These are phyloP conservation scores for Astraeus odoratus DNA, from an alignment of 768 basidiomycete species.

Conservation along the genomic window DNA sequence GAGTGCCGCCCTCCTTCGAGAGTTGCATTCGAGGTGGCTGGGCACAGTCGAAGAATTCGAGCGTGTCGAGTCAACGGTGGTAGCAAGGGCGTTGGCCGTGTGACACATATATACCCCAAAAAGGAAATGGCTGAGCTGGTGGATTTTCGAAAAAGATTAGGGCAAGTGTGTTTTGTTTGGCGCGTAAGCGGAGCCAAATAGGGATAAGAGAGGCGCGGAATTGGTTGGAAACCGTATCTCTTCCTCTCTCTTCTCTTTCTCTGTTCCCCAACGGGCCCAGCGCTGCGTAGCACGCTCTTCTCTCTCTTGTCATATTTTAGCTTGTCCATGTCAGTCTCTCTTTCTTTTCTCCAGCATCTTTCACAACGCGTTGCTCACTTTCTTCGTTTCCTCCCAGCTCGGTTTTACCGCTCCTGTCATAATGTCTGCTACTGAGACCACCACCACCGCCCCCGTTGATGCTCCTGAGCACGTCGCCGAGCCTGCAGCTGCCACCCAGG, in stretches of 20 bases:
- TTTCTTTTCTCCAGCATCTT: conserved; percentile 3
- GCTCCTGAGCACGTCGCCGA: conserved; percentile 41
- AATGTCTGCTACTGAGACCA: conserved; percentile 77
- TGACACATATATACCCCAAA: conserved; percentile 3
- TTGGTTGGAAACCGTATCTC: conserved; percentile 31
- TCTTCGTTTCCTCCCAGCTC: conserved; percentile 35
- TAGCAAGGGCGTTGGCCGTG: background rate
- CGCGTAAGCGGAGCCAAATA: conserved; percentile 35
- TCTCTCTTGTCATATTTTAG: conserved; percentile 55
- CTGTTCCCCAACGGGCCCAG: conserved; percentile 43
- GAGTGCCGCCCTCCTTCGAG: too few relatives aligned
- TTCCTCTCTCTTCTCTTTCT: conserved; percentile 54
- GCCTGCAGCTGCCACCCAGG: conserved; percentile 25
- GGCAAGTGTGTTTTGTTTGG: conserved; percentile 33
- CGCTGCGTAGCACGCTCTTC: conserved; percentile 52
- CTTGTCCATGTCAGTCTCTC: conserved; percentile 38
- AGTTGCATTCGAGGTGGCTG: too few relatives aligned
- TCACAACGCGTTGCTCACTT: conserved; percentile 1
- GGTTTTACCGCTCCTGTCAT: conserved; percentile 51
- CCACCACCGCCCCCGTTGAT: conserved; percentile 43
- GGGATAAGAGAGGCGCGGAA: conserved; percentile 35
- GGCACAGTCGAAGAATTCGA: background rate
- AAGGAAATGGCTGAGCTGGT: conserved; percentile 9
- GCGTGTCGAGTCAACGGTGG: background rate
- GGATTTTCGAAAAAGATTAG: conserved; percentile 24